Evolutionary conservation across 2,329 filamentous ascomycete species (phyloP).

Genomic region (Dactylellina haptotyla): DNA sequence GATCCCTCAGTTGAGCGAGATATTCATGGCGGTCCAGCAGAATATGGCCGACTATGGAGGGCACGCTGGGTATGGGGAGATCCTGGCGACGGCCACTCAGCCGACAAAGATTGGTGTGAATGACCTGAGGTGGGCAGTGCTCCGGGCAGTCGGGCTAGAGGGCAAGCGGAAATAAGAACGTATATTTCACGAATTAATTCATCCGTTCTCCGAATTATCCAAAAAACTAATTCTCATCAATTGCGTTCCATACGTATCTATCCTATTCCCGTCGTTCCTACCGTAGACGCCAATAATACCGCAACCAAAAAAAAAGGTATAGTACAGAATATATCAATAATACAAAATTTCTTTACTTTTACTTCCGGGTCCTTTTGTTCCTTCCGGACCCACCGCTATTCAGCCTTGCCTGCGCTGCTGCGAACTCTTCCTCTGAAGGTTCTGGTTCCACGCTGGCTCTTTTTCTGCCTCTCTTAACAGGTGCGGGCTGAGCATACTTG

Average conservation of each 20-base stretch:
- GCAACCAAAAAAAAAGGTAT: constrained; percentile 28
- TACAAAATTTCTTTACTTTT: not conserved
- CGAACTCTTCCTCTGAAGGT: constrained; percentile 58
- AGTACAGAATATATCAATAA: constrained; percentile 18
- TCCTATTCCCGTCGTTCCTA: constrained; percentile 15
- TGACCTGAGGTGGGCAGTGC: constrained; percentile 71
- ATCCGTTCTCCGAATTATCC: not conserved
- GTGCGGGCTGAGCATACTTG: constrained; percentile 71
- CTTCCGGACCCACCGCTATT: constrained; percentile 23
- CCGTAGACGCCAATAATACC: constrained; percentile 41
- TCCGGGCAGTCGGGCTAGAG: constrained; percentile 71
- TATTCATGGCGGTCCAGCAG: constrained; percentile 61
- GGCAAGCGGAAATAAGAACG: constrained; percentile 58
- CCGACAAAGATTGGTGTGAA: constrained; percentile 69
- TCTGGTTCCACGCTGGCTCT: constrained; percentile 68
- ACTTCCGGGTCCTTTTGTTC: constrained; percentile 43
- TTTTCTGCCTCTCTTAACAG: constrained; percentile 64
- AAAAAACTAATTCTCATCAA: constrained; percentile 2
- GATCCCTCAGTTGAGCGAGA: constrained; percentile 59
- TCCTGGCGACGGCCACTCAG: constrained; percentile 68
- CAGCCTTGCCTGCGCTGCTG: constrained; percentile 36
- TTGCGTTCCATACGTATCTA: constrained; percentile 26
- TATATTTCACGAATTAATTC: not conserved
- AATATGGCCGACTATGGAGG: constrained; percentile 61
- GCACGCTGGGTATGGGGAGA: constrained; percentile 67